Conservation (phyloP, 1,139 yeast genomes). For the Yamadazyma siamensis region DNA sequence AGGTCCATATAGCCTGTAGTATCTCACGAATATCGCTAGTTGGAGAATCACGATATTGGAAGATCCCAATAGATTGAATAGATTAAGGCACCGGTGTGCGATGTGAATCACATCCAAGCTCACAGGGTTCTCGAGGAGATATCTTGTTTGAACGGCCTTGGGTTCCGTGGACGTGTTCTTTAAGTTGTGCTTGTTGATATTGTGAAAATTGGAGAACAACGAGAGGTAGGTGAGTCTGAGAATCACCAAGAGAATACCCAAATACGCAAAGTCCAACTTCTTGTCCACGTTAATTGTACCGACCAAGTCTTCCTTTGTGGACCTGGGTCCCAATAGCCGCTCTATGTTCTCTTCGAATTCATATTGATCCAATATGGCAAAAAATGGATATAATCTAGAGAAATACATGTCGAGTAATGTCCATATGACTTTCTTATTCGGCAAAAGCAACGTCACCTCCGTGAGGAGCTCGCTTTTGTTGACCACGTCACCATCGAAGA, state of each 20-base stretch:
- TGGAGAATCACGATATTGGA: constrained; percentile 50
- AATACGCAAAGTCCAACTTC: constrained; percentile 28
- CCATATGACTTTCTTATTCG: constrained; percentile 43
- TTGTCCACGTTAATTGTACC: constrained; percentile 21
- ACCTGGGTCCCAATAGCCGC: constrained; percentile 23
- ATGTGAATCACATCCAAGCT: constrained; percentile 32
- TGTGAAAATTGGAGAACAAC: constrained; percentile 28
- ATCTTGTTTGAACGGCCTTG: constrained; percentile 10
- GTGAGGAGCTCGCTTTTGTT: constrained; percentile 25
- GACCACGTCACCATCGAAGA: constrained; percentile 32
- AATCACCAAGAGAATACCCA: constrained; percentile 27
- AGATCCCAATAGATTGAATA: constrained; percentile 31
- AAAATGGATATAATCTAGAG: constrained; percentile 39
- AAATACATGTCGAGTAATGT: constrained; percentile 44
- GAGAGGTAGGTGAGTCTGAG: constrained; percentile 29
- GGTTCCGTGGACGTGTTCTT: constrained; percentile 12
- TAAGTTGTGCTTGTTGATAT: constrained; percentile 20
- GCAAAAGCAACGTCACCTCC: constrained; percentile 40
- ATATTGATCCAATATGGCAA: constrained; percentile 47
- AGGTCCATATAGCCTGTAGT: constrained; percentile 41
- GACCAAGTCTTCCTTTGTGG: constrained; percentile 15
- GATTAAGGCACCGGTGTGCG: constrained; percentile 35
- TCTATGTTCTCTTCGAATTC: constrained; percentile 19
- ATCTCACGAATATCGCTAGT: constrained; percentile 37
- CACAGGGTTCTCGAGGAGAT: constrained; percentile 15